A percentile compares a stretch with the other conserved stretches of the same genome.
Conservation (phyloP, 768 basidiomycete species). For the Tricholoma sp. region DNA sequence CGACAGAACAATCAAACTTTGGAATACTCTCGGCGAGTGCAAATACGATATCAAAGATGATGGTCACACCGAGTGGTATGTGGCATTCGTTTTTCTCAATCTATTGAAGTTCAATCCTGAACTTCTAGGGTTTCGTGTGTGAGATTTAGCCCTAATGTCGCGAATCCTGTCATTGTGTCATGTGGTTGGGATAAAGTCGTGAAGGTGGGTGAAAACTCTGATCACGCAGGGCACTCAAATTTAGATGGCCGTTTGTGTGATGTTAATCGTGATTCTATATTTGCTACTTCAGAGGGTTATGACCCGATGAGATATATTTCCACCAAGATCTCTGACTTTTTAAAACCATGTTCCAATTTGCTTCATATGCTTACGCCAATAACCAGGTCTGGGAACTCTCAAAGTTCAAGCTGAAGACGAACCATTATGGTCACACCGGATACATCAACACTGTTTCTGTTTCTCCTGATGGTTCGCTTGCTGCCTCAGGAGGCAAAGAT, state of each 20-base stretch:
- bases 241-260: constrained; percentile 20
- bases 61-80: constrained; percentile 91
- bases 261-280: constrained; percentile 45
- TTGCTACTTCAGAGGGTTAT: constrained; percentile 84
- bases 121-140: constrained; percentile 90
- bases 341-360: constrained; percentile 21
- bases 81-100: constrained; percentile 15
- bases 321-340: constrained; percentile 74
- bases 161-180: constrained; percentile 98
- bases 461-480: constrained; percentile 97
- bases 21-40: constrained; percentile 99
- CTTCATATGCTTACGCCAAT: constrained; percentile 10
- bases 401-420: constrained; percentile 99
- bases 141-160: constrained; percentile 95
- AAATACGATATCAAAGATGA: constrained; percentile 99
- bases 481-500: constrained; percentile 98
- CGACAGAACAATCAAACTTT: constrained; percentile 97
- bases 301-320: constrained; percentile 70
- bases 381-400: constrained; percentile 97
- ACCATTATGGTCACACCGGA: constrained; percentile 99
- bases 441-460: constrained; percentile 99
- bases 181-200: constrained; percentile 99
- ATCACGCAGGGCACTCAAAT: constrained; percentile 1
- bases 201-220: constrained; percentile 60
- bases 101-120: neutral